phyloP scores from a whole-genome alignment of 495 filamentous ascomycete genomes.

The Penicillium verhagenii region DNA sequence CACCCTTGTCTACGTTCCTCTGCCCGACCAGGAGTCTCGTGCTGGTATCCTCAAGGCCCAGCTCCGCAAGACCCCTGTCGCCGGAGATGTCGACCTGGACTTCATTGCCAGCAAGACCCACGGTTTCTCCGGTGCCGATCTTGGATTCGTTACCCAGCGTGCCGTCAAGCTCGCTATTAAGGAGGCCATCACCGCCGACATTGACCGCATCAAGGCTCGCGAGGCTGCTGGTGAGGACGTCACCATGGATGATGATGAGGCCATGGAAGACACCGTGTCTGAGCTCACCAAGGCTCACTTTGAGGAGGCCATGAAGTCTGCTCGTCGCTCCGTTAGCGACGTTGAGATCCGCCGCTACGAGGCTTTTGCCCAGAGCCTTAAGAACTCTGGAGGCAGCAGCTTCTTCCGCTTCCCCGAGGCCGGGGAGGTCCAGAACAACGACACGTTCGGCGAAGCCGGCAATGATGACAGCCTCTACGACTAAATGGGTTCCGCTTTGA shows the following conservation, averaged over 20 bases:
- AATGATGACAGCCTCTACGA: constrained; percentile 88
- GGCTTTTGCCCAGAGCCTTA: constrained; percentile 98
- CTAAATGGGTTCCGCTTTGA: constrained; percentile 37
- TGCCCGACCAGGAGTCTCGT: constrained; percentile 87
- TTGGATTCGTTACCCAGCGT: constrained; percentile 97
- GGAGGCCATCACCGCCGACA: constrained; percentile 86
- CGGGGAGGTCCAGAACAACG: constrained; percentile 58
- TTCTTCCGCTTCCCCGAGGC: constrained; percentile 95
- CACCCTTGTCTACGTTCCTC: constrained; percentile 94
- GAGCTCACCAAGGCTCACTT: constrained; percentile 95
- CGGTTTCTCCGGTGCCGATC: constrained; percentile 99
- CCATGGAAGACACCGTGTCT: constrained; percentile 89
- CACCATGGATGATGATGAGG: constrained; percentile 74
- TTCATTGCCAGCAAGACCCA: constrained; percentile 97
- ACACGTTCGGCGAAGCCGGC: constrained; percentile 77
- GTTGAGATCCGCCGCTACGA: constrained; percentile 98
- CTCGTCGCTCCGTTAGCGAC: constrained; percentile 89
- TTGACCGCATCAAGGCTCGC: constrained; percentile 82
- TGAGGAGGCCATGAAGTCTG: constrained; percentile 95
- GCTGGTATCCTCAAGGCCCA: constrained; percentile 89
- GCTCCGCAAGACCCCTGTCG: constrained; percentile 96
- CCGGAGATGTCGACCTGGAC: constrained; percentile 78
- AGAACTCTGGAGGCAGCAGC: constrained; percentile 89
- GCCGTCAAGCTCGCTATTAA: constrained; percentile 99
- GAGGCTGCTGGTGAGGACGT: constrained; percentile 81